Evolutionary conservation across 768 basidiomycete species (phyloP).

Genomic region (Termitomyces sp.): DNA sequence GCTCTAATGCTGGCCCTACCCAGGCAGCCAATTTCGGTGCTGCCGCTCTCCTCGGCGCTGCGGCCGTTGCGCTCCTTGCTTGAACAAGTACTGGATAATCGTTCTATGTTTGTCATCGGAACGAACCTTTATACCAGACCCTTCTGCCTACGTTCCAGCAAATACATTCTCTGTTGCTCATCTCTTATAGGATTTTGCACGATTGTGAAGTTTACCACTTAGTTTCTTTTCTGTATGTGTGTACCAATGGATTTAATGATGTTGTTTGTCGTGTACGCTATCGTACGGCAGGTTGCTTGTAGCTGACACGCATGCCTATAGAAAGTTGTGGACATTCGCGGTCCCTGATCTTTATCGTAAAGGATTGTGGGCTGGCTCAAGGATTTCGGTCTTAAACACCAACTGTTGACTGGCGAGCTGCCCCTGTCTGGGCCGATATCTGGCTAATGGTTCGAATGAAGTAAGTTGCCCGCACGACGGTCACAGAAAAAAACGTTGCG

Average conservation of each 20-base stretch:
- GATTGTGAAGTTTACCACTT: background rate
- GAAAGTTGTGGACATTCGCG: background rate
- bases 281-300: background rate
- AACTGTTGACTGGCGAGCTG: background rate
- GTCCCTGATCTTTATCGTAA: no score
- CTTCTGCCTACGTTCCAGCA: background rate
- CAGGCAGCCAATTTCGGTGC: conserved; percentile 31
- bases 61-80: conserved; percentile 35
- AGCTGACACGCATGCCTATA: background rate
- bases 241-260: background rate
- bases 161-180: background rate
- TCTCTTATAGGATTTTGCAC: conserved; percentile 3
- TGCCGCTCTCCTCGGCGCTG: conserved; percentile 31
- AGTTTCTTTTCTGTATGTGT: background rate
- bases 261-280: background rate
- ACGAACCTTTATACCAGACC: conserved; percentile 11
- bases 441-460: no score
- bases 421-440: background rate
- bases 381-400: background rate
- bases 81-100: conserved; percentile 19
- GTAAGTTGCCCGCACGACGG: background rate
- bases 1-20: conserved; percentile 23
- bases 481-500: no score
- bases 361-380: background rate
- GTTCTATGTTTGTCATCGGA: background rate